These are phyloP conservation scores for Arctostaphylos glauca DNA, from an alignment of 148 eudicot genomes.

Conservation along the genomic window DNA sequence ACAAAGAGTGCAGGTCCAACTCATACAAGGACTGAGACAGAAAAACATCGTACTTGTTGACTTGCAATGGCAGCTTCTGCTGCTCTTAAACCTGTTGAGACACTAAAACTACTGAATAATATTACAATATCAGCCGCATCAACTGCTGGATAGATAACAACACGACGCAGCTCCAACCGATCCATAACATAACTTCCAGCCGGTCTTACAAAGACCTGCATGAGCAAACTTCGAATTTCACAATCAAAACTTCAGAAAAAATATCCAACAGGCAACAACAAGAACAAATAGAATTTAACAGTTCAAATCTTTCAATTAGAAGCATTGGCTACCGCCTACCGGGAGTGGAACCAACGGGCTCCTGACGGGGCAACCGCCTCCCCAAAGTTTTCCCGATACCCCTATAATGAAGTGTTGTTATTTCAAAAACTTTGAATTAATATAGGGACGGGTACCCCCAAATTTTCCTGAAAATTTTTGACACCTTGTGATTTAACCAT, in stretches of 20 bases:
- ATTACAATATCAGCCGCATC: constrained; percentile 64
- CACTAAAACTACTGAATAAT: constrained; percentile 63
- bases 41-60: constrained; percentile 46
- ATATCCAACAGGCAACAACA: background rate
- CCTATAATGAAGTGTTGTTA: no score
- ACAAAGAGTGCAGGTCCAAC: constrained; percentile 10
- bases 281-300: background rate
- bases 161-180: constrained; percentile 79
- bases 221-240: background rate
- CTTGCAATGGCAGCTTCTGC: constrained; percentile 87
- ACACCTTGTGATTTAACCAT: no score
- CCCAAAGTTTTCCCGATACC: no score
- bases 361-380: background rate
- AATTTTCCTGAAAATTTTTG: no score
- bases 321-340: background rate
- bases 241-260: background rate
- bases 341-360: background rate
- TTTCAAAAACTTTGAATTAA: no score
- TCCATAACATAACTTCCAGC: constrained; percentile 99
- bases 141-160: constrained; percentile 57
- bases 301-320: background rate
- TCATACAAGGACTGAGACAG: background rate
- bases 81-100: constrained; percentile 81
- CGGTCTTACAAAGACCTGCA: constrained; percentile 96
- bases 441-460: background rate